phyloP scores from a whole-genome alignment of 2,329 filamentous ascomycete species.

The Hansfordia pulvinata region DNA sequence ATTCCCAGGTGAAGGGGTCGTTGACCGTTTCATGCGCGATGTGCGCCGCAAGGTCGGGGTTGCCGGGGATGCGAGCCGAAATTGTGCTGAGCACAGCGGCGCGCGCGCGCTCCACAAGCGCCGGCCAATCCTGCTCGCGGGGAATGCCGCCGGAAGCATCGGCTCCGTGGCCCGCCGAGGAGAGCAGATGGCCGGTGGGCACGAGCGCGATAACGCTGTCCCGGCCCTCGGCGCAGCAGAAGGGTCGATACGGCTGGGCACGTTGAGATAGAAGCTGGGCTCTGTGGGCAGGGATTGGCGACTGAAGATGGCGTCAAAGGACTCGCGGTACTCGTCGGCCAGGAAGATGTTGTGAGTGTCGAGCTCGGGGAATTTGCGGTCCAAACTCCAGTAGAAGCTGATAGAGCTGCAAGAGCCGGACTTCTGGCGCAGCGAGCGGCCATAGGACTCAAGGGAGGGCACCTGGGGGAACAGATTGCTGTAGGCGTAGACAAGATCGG shows the following conservation, averaged over 20 bases:
- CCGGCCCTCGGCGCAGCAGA: conserved; percentile 47
- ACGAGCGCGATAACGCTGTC: conserved; percentile 59
- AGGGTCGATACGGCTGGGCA: conserved; percentile 55
- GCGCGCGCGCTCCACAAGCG: conserved; percentile 45
- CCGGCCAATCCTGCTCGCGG: conserved; percentile 42
- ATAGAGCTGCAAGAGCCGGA: conserved; percentile 58
- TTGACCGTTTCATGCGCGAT: conserved; percentile 52
- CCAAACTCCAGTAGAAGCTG: conserved; percentile 64
- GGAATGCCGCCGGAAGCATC: conserved; percentile 17
- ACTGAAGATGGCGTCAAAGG: conserved; percentile 67
- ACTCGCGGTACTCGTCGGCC: conserved; percentile 56
- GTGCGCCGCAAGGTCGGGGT: conserved; percentile 26
- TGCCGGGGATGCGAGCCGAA: conserved; percentile 43
- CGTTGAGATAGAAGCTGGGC: conserved; percentile 67
- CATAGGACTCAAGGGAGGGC: conserved; percentile 14
- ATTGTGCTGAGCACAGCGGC: conserved; percentile 48
- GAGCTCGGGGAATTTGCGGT: conserved; percentile 46
- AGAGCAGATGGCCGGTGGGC: conserved; percentile 54
- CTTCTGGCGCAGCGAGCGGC: conserved; percentile 26
- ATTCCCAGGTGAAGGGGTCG: conserved; percentile 50
- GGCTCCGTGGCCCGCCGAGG: conserved; percentile 20
- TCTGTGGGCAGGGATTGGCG: conserved; percentile 51
- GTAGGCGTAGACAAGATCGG: conserved; percentile 64
- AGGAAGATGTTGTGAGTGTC: conserved; percentile 67
- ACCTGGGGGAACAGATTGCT: conserved; percentile 49